Base-by-base conservation (phyloP, 495 filamentous ascomycete genomes). In the Xylaria nigripes region DNA sequence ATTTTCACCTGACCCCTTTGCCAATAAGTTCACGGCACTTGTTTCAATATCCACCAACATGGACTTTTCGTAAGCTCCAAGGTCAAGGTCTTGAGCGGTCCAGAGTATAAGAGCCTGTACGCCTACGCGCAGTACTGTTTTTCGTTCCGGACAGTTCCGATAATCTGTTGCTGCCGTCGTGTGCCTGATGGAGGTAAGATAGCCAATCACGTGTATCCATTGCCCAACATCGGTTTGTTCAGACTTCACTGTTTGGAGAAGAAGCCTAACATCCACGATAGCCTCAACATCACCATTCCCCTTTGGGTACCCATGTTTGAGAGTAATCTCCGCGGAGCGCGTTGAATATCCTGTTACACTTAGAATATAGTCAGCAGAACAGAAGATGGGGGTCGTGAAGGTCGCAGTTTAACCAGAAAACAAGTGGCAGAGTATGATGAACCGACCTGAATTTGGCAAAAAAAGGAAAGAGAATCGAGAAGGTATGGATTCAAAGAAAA, bases 131-230 rank as follows among this genome's bases (percentile, higher is more conserved):
- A 32, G 2, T 55, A 65, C 63, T 43, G 77, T 53, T 23, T 60
- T 58, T 43, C 30, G 45, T 25, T 46, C 22, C 22, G 16, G 45
- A 15, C 48, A 34, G 42, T 48, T 49, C 36, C 18, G 24, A 16
- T 24, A 34, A 19, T 4, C 48, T 45, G 50, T 56, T 32, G 42
- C 23, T 44, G 60, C 16, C 46, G 41, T 16, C 44, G 32, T 53
- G 50, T 55, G 45, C 32, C 60, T 45, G 49, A 55, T 48, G 41
- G 57, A 58, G 62, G 76, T 69, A 32, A 94, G 75, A 67, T 95
- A 95, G 2, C 92, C 93, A 49, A 96, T 78, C 0, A 96, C 79
- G 67, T 95, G 93, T 18, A 96, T 65, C 93, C 93, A 98, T 45
- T 86, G 80, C n/a, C 93, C 93, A 46, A 86, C 71, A 38, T 81